phyloP scores from a whole-genome alignment of 1,139 yeast genomes.

The Hanseniaspora sp. region DNA sequence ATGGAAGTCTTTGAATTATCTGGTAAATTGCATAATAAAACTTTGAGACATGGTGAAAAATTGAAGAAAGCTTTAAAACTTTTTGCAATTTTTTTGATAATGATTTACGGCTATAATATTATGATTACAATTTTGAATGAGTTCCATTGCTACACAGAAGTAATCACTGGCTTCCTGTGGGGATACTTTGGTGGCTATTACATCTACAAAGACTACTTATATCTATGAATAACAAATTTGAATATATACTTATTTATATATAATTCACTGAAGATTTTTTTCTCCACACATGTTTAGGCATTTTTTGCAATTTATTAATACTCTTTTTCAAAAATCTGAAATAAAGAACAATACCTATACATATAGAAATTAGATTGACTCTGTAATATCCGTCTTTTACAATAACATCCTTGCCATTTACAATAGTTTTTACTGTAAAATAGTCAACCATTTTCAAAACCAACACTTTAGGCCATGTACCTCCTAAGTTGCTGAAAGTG shows the following conservation, averaged over 20 bases:
- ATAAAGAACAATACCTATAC: constrained; percentile 55
- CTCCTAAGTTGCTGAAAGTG: constrained; percentile 86
- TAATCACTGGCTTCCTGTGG: constrained; percentile 12
- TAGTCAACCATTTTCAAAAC: constrained; percentile 70
- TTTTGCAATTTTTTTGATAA: neutral
- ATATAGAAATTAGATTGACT: constrained; percentile 62
- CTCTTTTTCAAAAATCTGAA: constrained; percentile 55
- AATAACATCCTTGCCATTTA: constrained; percentile 31
- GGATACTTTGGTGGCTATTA: constrained; percentile 10
- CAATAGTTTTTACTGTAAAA: constrained; percentile 45
- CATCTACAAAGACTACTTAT: constrained; percentile 6
- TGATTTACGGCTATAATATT: constrained; percentile 16
- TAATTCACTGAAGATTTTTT: constrained; percentile 10
- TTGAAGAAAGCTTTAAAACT: neutral
- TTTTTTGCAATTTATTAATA: constrained; percentile 27
- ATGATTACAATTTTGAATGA: constrained; percentile 13
- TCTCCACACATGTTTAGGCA: constrained; percentile 33
- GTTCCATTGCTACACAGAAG: constrained; percentile 7
- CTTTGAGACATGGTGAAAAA: neutral
- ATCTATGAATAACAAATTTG: neutral
- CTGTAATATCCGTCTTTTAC: constrained; percentile 73
- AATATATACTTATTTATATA: neutral
- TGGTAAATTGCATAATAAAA: constrained; percentile 2
- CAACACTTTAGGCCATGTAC: constrained; percentile 89
- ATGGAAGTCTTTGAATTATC: constrained; percentile 12